Evolutionary conservation across 441 rosid species (phyloP), one percentile per base, ranked within the genome.

Genomic region (Macaranga tanarius): DNA sequence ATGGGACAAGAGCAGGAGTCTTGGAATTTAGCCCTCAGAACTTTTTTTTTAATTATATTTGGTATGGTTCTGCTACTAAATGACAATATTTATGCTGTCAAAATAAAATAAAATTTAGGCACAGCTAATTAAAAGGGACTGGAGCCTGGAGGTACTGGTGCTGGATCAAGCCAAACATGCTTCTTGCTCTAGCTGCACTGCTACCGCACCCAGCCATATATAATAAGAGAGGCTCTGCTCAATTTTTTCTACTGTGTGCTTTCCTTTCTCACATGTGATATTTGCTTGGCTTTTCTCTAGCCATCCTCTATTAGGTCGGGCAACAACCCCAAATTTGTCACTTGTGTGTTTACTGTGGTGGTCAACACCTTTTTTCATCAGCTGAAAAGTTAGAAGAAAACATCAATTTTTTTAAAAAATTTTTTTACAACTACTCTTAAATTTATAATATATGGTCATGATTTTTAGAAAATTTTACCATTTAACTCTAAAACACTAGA

Each of bases 91-190:
- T 69, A 4, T 42, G 64, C 52, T 44, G 26, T 15, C 31, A 68
- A 19, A 59, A 68, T 10, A 59, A 70, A 25, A 25, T n/a, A n/a
- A n/a, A 0, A 31, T 52, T 52, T 11, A 20, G 73, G 48, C n/a
- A 59, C 12, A 10, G 47, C 12, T 42, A n/a, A n/a, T n/a, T n/a
- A 42, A 42, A 9, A 42, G 12, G 47, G 47, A 34, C 38, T 34
- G 47, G 13, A 42, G 38, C 38, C 38, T 42, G 47, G 47, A 42
- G 47, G 47, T 42, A 34, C 38, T 34, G 47, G 47, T 10, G 13
- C 47, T 50, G 64, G 52, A 69, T 57, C 42, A 57, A 69, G 65
- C 73, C 65, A 70, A 70, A 70, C 65, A 70, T 59, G 65, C 65
- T 70, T 70, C 65, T 59, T 70, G 57, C 45, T 44, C 65, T 1